Conservation (phyloP, 805 yeast genomes). For the Wickerhamiella occidentalis region DNA sequence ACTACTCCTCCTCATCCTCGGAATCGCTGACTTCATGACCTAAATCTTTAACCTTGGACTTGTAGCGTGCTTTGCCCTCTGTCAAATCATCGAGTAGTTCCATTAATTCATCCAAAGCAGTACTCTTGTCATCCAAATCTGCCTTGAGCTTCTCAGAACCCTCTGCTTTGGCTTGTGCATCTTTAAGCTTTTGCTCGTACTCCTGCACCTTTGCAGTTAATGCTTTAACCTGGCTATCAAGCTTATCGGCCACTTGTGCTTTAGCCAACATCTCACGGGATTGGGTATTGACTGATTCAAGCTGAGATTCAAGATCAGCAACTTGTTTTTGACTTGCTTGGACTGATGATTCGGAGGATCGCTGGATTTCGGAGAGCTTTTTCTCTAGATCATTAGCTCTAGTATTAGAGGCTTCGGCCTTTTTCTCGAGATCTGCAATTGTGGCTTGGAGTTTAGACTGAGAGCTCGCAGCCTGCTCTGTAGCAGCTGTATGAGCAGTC, state of each 20-base stretch:
- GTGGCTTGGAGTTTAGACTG: background rate
- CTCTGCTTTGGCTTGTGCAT: background rate
- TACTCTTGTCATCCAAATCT: slow-evolving; percentile 23
- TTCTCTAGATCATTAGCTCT: no score
- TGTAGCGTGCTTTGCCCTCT: slow-evolving; percentile 49
- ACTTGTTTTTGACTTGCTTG: background rate
- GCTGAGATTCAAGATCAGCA: background rate
- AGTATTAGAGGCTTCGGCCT: background rate
- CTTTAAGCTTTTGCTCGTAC: background rate
- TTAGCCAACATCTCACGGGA: background rate
- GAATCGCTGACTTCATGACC: slow-evolving; percentile 64
- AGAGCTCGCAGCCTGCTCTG: background rate
- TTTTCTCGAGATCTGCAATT: background rate
- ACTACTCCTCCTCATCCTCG: slow-evolving; percentile 44
- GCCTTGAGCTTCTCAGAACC: slow-evolving; percentile 8
- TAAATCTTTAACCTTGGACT: slow-evolving; percentile 36
- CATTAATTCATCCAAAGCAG: slow-evolving; percentile 64
- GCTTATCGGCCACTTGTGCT: background rate
- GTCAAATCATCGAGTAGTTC: slow-evolving; percentile 66
- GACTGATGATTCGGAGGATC: background rate
- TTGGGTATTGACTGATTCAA: background rate
- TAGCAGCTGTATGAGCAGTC: no score
- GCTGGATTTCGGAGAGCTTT: background rate
- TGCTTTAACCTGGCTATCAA: slow-evolving; percentile 4
- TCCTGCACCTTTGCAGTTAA: background rate